Percentiles rank a stretch among this genome's conserved stretches.
Evolutionary conservation across 768 basidiomycete genomes (phyloP).

Genomic region (Botryobasidium botryosum): DNA sequence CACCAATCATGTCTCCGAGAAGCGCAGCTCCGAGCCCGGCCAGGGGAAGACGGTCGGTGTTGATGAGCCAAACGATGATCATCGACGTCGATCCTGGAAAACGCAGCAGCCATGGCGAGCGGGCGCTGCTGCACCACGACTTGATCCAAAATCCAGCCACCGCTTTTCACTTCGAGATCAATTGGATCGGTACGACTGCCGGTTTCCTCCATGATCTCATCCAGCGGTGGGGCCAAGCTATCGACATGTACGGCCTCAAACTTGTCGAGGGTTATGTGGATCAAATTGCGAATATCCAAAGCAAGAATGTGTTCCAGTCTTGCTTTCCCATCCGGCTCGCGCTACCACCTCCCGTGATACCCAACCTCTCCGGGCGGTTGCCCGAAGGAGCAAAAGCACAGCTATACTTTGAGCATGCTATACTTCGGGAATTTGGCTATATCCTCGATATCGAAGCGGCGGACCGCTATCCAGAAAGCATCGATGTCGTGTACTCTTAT

Average conservation of each 20-base stretch:
- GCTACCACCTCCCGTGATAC: slow-evolving; percentile 47
- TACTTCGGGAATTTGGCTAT: slow-evolving; percentile 63
- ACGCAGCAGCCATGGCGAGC: slow-evolving; percentile 56
- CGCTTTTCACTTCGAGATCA: slow-evolving; percentile 91
- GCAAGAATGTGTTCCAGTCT: slow-evolving; percentile 80
- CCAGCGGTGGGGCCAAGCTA: slow-evolving; percentile 59
- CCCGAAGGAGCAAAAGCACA: slow-evolving; percentile 44
- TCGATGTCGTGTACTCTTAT: slow-evolving; percentile 83
- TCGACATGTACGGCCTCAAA: slow-evolving; percentile 79
- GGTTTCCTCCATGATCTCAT: slow-evolving; percentile 80
- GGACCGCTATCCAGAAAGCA: slow-evolving; percentile 55
- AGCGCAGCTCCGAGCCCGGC: too few relatives aligned
- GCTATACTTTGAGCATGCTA: slow-evolving; percentile 67
- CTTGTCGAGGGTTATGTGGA: slow-evolving; percentile 89
- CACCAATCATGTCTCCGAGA: too few relatives aligned
- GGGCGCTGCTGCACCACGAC: slow-evolving; percentile 80
- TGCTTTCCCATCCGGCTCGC: slow-evolving; percentile 72
- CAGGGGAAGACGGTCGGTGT: slow-evolving; percentile 38
- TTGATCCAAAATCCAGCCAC: slow-evolving; percentile 89
- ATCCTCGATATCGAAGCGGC: slow-evolving; percentile 56
- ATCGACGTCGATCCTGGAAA: slow-evolving; percentile 73
- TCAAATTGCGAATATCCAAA: slow-evolving; percentile 74
- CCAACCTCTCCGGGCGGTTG: slow-evolving; percentile 47
- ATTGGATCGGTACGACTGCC: slow-evolving; percentile 93
- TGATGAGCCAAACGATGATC: slow-evolving; percentile 78